Evolutionary conservation across 495 filamentous ascomycete genomes (phyloP), one percentile per base, ranked within the genome.

Genomic region (Umbilicaria muhlenbergii): DNA sequence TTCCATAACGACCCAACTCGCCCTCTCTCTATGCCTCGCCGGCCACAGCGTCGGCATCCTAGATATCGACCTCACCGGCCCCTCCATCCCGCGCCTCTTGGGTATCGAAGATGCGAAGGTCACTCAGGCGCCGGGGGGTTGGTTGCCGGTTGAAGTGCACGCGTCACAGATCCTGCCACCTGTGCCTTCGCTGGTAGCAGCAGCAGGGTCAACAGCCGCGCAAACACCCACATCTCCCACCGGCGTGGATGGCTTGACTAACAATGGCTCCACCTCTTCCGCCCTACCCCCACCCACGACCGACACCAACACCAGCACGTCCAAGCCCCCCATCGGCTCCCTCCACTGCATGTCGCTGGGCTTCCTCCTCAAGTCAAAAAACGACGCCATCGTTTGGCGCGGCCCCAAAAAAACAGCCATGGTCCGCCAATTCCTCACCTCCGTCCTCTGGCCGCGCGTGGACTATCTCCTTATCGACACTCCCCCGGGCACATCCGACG

Each of bases 361-460:
- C 18, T 94, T 98, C 58, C 71, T 98, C 17, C 74, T 98, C 12
- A 78, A 77, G 28, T 70, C 78, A 41, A 71, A 89, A 51, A 81
- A 78, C 47, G 86, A 94, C 51, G 87, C 88, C 3, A 86, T 98
- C 1, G 86, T 98, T 44, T 98, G 91, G 91, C 78, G 91, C 38
- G 91, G 91, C 0, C 91, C 91, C 1, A 98, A 98, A 64, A 98
- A 98, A 65, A 98, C 92, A 8, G 92, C 92, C 24, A 96, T 98
- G 91, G 87, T 98, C 35, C 80, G 84, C 28, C 91, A 98, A 54
- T 96, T 98, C 55, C 67, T 96, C 18, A 77, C 81, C 0, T 86
- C 94, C 57, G 89, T 94, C 5, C 72, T 80, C n/a, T 98, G 91
- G 91, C 55, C 55, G 2, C 82, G 19, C 79, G 28, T 86, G 28